Base-by-base conservation (phyloP, 352 stramenopile species). In the Pythium phragmitis region DNA sequence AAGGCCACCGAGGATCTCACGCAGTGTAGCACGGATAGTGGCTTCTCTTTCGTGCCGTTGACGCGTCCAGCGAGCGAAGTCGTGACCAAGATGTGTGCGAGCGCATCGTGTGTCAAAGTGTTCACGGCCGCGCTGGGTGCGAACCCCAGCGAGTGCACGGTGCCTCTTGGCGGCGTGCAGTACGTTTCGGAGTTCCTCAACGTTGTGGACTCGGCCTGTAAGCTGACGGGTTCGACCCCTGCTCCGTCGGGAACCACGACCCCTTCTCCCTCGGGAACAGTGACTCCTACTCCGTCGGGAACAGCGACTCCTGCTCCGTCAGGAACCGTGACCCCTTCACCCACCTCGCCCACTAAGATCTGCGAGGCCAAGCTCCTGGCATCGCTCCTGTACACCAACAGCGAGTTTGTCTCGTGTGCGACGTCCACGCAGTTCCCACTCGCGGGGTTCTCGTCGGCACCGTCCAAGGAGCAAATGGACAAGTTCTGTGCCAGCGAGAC, bases 11-110 rank as follows among this genome's bases (percentile, higher is more conserved):
- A 28, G 19, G 47, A 68, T 41, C 37, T 60, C 33, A 61, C 45
- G 12, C 42, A 60, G 37, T 57, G 47, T 21, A 43, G 34, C 34
- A 47, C 33, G 34, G 51, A 58, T 11, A 17, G 34, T 48, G 51
- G 51, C 1, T 67, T 56, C 54, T 23, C 53, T 43, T 72, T 72
- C 57, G 52, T 72, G 55, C 58, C 65, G 17, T 21, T 63, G 53
- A 47, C 57, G 51, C 58, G 65, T 63, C 65, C 58, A 36, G 50
- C 58, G 57, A 19, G 17, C 12, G 42, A 30, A 2, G 45, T 60
- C 45, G 5, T 71, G 58, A 36, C 34, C 26, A 67, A 67, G 46
- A 71, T 71, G 34, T 71, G 65, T 55, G 64, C 57, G 47, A 66
- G 63, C 46, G 43, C 48, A 28, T 60, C 63, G 50, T 66, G 63